Base-by-base conservation (phyloP, 257 asterid species). In the Solanum commersonii region DNA sequence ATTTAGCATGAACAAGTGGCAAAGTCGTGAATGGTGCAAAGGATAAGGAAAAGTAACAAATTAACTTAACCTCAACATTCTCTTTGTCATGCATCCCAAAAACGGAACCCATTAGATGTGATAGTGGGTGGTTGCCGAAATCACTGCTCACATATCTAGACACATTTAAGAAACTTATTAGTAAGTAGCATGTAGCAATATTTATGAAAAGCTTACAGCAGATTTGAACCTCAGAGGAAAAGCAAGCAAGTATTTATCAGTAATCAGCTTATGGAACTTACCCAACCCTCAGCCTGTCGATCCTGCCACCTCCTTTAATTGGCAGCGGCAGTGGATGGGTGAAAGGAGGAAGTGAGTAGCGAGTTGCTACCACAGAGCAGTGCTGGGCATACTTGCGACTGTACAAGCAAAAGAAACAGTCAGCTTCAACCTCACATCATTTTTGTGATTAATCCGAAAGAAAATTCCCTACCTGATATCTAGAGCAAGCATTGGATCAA, bases 71-170 rank as follows among this genome's bases (percentile, higher is more conserved):
- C 99, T 97, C 99, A 74, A 96, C 95, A 91, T 93, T 96, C 87
- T 91, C 94, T 88, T 87, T 91, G 87, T 95, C 91, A 87, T 97
- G 99, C 99, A 97, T 97, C 89, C 99, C 99, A 90, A 97, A 97
- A 18, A 97, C 96, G 4, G 99, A 97, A 71, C 99, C 99, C 99
- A 97, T 97, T 87, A 97, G 99, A 88, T 97, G 99, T 11, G 99
- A 97, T 73, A 97, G 89, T 85, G 99, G 99, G 88, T 97, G 99
- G 92, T 97, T 97, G 78, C 99, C 99, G 27, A 97, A 97, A 92
- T 97, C 99, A 88, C 99, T 97, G 93, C 99, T 97, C 89, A 97
- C 99, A 77, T 96, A 97, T 83, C 99, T 97, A 95, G 77, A 65
- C 89, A 88, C 88, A 49, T 82, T 77, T 20, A 49, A 82, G 34